Base-by-base conservation (phyloP, 495 filamentous ascomycete species). In the Aspergillus panamensis region DNA sequence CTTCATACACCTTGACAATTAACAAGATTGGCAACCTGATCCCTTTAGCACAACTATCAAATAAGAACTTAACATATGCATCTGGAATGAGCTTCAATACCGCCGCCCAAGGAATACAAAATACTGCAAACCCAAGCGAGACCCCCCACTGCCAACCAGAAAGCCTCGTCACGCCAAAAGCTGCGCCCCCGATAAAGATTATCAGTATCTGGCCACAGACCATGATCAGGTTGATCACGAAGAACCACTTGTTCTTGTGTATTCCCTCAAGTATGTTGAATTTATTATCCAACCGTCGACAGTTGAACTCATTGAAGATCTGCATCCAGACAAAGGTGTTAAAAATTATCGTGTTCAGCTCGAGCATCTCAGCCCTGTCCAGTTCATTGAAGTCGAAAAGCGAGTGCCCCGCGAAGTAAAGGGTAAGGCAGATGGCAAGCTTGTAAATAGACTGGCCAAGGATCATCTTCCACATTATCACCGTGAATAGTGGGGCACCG, bases 271-370 rank as follows among this genome's bases (percentile, higher is more conserved):
- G 90, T 44, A 96, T 91, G 73, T 96, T 96, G 77, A 93, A 84
- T n/a, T 86, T 80, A 73, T 96, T 96, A 70, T 96, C 91, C 20
- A 96, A 77, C 17, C 90, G 88, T 42, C 91, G 89, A 71, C 91
- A 92, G 78, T 94, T 96, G 83, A 91, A 92, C 68, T 93, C 87
- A 71, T 96, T 96, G 77, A 95, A 96, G 60, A 96, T 92, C 60
- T 96, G 91, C 90, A 96, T 94, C 91, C 91, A 96, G 16, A 96
- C 91, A 53, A 96, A 96, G 3, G 89, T 90, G 75, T 96, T 96
- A 81, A 96, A 96, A 6, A 96, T 87, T 43, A 95, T 77, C 0
- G 88, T 91, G 39, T 81, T 71, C 48, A 92, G 75, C 60, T 88
- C 73, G 65, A 58, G 48, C 40, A 45, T 35, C 29, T 37, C 42